Evolutionary conservation across 306 rosid species (phyloP).

Genomic region (Medicago lupulina): DNA sequence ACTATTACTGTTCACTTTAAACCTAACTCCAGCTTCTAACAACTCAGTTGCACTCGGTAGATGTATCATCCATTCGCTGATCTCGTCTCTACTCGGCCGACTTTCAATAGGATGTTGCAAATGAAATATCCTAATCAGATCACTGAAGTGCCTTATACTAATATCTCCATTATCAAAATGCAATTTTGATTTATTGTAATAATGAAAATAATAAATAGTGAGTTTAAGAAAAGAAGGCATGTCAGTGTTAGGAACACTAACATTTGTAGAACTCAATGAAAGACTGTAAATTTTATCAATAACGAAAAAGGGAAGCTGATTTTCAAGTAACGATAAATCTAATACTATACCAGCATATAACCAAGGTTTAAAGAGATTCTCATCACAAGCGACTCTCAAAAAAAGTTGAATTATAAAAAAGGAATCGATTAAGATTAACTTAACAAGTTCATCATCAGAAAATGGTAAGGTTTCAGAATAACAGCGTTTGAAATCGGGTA

Average conservation of each 20-base stretch:
- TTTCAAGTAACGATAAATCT: slow-evolving; percentile 44
- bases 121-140: too few species aligned
- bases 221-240: slow-evolving; percentile 35
- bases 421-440: slow-evolving; percentile 37
- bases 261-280: background rate
- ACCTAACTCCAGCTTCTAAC: too few species aligned
- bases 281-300: background rate
- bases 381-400: background rate
- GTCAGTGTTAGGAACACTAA: too few species aligned
- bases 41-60: too few species aligned
- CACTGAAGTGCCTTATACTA: slow-evolving; percentile 39
- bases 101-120: too few species aligned
- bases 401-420: slow-evolving; percentile 42
- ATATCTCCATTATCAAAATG: too few species aligned
- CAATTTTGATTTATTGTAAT: too few species aligned
- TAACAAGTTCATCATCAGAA: slow-evolving; percentile 26
- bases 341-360: background rate
- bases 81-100: too few species aligned
- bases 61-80: too few species aligned
- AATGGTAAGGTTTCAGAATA: slow-evolving; percentile 14
- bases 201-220: background rate
- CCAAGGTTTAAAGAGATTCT: too few species aligned
- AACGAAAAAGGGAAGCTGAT: slow-evolving; percentile 1
- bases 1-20: too few species aligned
- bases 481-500: slow-evolving; percentile 4